phyloP scores from a whole-genome alignment of 2,329 filamentous ascomycete species.

The Talaromyces sp. region DNA sequence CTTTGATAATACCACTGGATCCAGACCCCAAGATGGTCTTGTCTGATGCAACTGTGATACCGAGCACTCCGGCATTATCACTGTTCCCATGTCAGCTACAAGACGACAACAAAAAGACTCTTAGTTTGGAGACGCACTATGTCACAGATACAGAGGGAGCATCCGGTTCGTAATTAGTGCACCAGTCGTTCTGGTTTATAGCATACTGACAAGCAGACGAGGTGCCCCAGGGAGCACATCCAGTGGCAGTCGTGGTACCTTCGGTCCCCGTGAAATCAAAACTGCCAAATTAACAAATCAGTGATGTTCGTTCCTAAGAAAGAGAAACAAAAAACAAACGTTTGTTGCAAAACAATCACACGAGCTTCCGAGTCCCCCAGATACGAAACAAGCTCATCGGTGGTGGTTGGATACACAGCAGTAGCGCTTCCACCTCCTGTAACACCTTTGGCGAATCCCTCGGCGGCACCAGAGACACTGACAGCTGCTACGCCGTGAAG shows the following conservation, averaged over 20 bases:
- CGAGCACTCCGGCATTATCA: slow-evolving; percentile 48
- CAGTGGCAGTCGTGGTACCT: slow-evolving; percentile 45
- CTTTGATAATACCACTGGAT: slow-evolving; percentile 50
- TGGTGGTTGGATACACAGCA: slow-evolving; percentile 3
- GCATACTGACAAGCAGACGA: slow-evolving; percentile 51
- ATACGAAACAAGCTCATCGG: slow-evolving; percentile 6
- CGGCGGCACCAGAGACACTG: slow-evolving; percentile 5
- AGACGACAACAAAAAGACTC: neutral
- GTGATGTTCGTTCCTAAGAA: neutral
- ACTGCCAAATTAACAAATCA: neutral
- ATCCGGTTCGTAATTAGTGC: slow-evolving; percentile 53
- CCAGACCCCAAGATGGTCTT: slow-evolving; percentile 54
- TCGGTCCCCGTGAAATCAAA: slow-evolving; percentile 54
- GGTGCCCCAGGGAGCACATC: slow-evolving; percentile 56
- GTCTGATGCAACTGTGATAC: slow-evolving; percentile 52
- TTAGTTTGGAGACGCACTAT: slow-evolving; percentile 28
- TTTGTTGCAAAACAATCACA: slow-evolving; percentile 4
- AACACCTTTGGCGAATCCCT: slow-evolving; percentile 6
- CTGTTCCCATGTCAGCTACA: neutral
- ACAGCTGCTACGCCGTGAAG: neutral
- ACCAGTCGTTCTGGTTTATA: slow-evolving; percentile 57
- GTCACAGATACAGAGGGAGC: slow-evolving; percentile 43
- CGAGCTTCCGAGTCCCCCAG: slow-evolving; percentile 2
- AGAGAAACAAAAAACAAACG: neutral
- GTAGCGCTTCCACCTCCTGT: slow-evolving; percentile 7